Base-by-base conservation (phyloP, 2,329 filamentous ascomycete genomes). In the Talaromyces sp. region DNA sequence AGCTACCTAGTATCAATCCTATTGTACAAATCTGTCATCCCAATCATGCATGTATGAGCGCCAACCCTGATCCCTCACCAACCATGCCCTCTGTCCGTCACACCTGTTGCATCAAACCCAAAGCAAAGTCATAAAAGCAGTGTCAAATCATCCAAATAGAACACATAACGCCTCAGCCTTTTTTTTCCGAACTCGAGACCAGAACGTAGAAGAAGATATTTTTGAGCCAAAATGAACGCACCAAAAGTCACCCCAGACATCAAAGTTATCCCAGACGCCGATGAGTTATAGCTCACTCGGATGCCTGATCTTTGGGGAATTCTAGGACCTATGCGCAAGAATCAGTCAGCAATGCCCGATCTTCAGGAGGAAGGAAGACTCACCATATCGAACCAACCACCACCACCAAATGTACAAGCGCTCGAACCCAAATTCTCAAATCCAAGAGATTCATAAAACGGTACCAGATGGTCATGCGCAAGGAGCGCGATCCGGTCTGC, bases 381-480 rank as follows among this genome's bases (percentile, higher is more conserved):
- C 71, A 91, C 88, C 89, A 96, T 85, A 70, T 94, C 86, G 64
- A 84, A 80, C 91, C 91, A 96, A 17, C 84, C 86, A 33, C 90
- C 89, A 37, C 90, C 90, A 19, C 86, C 88, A 74, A 91, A 91
- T 59, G 82, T 78, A 53, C 84, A 87, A 60, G 82, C 76, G 71
- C 90, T 94, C 52, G 80, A 76, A 0, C 91, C 90, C 31, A 80
- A 73, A 64, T 87, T 83, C 63, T 77, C 77, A 70, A 94, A 96
- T 0, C 90, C 85, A 64, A 90, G 81, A n/a, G 81, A 81, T 69
- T 87, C 81, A 70, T 96, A 97, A 70, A 89, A 96, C 1, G 77
- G 77, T 25, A 93, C 78, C 37, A 93, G 78, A 58, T 86, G 81
- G 60, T 91, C 86, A 68, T 90, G 86, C 55, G 89, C 88, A 65